phyloP scores from a whole-genome alignment of 768 basidiomycete genomes.

The Lactarius deliciosus region DNA sequence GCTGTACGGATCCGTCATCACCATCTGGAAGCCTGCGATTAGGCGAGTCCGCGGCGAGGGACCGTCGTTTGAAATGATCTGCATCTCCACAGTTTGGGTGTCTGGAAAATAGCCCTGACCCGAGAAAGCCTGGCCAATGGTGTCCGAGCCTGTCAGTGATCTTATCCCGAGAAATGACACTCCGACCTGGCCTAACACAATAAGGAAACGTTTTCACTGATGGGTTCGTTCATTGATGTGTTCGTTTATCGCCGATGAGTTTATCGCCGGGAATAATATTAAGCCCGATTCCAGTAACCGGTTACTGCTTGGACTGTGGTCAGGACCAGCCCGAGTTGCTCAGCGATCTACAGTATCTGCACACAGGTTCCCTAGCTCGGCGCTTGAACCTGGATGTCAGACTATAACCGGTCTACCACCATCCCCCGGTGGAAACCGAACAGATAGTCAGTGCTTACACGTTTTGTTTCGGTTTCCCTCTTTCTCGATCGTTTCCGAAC shows the following conservation, averaged over 20 bases:
- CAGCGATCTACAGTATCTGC: conserved; percentile 1
- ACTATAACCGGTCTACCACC: neutral
- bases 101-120: conserved; percentile 22
- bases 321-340: neutral
- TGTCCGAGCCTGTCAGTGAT: conserved; percentile 14
- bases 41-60: conserved; percentile 32
- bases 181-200: conserved; percentile 28
- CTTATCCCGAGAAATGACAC: conserved; percentile 20
- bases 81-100: conserved; percentile 25
- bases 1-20: conserved; percentile 31
- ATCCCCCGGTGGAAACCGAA: conserved; percentile 13
- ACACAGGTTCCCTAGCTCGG: neutral
- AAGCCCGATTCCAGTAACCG: neutral
- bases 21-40: conserved; percentile 27
- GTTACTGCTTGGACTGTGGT: neutral
- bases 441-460: conserved; percentile 9
- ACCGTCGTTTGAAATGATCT: conserved; percentile 24
- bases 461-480: conserved; percentile 4
- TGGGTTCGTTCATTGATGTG: conserved; percentile 21
- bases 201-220: conserved; percentile 24
- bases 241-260: conserved; percentile 20
- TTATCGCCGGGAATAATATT: conserved; percentile 16
- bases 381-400: conserved; percentile 7
- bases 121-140: conserved; percentile 21
- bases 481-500: conserved; percentile 24